Conservation (phyloP, 2,329 filamentous ascomycete species). For the Beauveria bassiana region DNA sequence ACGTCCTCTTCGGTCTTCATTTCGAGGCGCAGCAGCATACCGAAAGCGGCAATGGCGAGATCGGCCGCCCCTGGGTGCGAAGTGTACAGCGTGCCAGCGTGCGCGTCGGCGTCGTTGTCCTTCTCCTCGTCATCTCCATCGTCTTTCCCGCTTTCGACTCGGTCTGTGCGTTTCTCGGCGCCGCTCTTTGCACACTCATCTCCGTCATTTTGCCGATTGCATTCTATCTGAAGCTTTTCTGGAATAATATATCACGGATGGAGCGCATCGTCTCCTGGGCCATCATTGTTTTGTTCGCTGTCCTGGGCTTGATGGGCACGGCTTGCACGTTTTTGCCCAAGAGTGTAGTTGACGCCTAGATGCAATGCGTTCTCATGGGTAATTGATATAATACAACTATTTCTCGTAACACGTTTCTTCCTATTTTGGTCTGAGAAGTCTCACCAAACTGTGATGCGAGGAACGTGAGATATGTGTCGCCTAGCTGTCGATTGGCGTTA, state of each 20-base stretch:
- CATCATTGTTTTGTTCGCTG: slow-evolving; percentile 60
- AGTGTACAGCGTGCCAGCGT: slow-evolving; percentile 43
- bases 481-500: not conserved
- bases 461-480: not conserved
- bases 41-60: slow-evolving; percentile 31
- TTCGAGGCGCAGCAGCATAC: slow-evolving; percentile 26
- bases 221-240: slow-evolving; percentile 88
- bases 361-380: not conserved
- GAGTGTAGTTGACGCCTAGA: slow-evolving; percentile 51
- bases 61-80: slow-evolving; percentile 23
- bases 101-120: slow-evolving; percentile 57
- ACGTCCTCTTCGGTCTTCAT: slow-evolving; percentile 72
- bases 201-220: slow-evolving; percentile 82
- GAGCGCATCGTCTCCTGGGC: slow-evolving; percentile 62
- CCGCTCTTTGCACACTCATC: slow-evolving; percentile 84
- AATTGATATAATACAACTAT: not conserved
- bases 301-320: slow-evolving; percentile 70
- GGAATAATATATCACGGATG: slow-evolving; percentile 53
- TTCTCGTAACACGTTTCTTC: not conserved
- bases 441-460: not conserved
- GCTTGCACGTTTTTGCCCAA: slow-evolving; percentile 84
- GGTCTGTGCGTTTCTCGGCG: slow-evolving; percentile 87
- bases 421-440: not conserved
- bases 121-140: slow-evolving; percentile 68
- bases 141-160: slow-evolving; percentile 71